Base-by-base conservation (phyloP, 306 rosid species). In the Medicago lupulina region DNA sequence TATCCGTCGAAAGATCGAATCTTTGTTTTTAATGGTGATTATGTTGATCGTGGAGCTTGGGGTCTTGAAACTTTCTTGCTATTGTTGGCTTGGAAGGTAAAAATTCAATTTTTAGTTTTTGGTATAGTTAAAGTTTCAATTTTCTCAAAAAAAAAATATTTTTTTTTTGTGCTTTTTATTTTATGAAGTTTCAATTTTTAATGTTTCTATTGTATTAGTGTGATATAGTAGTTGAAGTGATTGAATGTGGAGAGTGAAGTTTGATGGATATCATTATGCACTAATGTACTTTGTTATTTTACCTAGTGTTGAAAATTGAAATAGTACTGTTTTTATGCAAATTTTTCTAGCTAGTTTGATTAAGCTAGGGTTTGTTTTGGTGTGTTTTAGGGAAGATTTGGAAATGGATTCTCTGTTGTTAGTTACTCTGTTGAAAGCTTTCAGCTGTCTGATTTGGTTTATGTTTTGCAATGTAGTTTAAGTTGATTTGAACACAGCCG, bases 31-130 rank as follows among this genome's bases (percentile, higher is more conserved):
- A 93, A 93, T 64, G 98, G 98, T 0, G 98, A 93, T 74, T 93
- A 93, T 73, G 98, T 93, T 0, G 98, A 93, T 70, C 84, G 98
- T 46, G 98, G 98, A 6, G 98, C 98, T 57, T 93, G 98, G 98
- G 98, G 98, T 1, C 90, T 93, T 2, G 98, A 93, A 75, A 90
- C 89, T 10, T 90, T 93, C 79, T 58, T 90, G 60, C 79, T 90
- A 68, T 81, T 93, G 68, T 63, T 89, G 79, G 96, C 96, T 11
- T 90, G 94, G 94, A 93, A 93, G 88, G 91, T 90, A 44, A 40
- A 39, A 55, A 17, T 53, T 18, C 9, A 1, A 8, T 7, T 54
- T 53, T 18, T 8, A 16, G 7, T 7, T 2, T 9, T 11, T 21
- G 8, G 53, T 51, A 17, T 16, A 17, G 25, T 53, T 53, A 2